A percentile compares a stretch with the other conserved stretches of the same genome.
These are phyloP conservation scores for Trapa bicornis DNA, from an alignment of 345 rosid genomes.

Conservation along the genomic window DNA sequence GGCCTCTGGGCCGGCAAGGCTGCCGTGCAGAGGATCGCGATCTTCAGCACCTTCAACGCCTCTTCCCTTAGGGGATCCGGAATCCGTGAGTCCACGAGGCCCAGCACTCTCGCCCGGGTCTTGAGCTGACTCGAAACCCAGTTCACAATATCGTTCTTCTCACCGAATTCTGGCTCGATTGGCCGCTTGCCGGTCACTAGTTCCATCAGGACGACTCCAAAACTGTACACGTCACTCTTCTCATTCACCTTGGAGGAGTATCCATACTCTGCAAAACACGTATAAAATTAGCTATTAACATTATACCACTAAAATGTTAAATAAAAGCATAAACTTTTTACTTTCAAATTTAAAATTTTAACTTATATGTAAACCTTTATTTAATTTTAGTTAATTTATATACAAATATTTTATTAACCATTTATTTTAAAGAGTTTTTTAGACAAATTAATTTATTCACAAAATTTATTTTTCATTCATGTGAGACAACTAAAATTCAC, in stretches of 20 bases:
- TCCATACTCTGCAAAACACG: conserved; percentile 13
- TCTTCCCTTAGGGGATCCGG: conserved; percentile 8
- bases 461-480: no score
- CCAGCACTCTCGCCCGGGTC: conserved; percentile 6
- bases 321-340: no score
- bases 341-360: no score
- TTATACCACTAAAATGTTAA: no score
- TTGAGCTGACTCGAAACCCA: conserved; percentile 16
- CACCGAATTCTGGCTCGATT: conserved; percentile 11
- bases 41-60: conserved; percentile 10
- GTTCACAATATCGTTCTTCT: conserved; percentile 11
- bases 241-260: conserved; percentile 14
- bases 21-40: conserved; percentile 14
- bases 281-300: neutral
- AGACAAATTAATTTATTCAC: no score
- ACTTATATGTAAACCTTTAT: no score
- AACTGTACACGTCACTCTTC: conserved; percentile 19
- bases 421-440: no score
- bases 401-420: no score
- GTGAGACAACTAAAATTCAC: no score
- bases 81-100: conserved; percentile 12
- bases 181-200: conserved; percentile 15
- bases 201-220: conserved; percentile 19
- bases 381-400: no score
- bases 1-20: conserved; percentile 12